These are phyloP conservation scores for Pichia paraexigua DNA, from an alignment of 805 yeast genomes.

Conservation along the genomic window DNA sequence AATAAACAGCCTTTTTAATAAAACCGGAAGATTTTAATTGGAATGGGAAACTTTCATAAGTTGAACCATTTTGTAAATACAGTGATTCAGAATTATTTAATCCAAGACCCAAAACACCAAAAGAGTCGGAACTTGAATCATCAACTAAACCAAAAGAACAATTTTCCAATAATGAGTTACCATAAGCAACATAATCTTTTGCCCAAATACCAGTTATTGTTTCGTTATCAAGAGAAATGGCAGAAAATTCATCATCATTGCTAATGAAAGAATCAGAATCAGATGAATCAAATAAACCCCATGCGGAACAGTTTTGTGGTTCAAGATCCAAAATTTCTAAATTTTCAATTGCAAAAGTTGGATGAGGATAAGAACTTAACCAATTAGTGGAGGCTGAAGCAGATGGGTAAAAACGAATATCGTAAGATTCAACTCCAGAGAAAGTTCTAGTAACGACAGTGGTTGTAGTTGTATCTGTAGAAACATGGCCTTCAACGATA, in stretches of 20 bases:
- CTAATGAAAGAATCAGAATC: slow-evolving; percentile 28
- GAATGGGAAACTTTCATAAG: slow-evolving; percentile 56
- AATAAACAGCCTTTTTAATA: slow-evolving; percentile 45
- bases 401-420: slow-evolving; percentile 8
- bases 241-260: slow-evolving; percentile 29
- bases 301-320: slow-evolving; percentile 26
- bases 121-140: slow-evolving; percentile 39
- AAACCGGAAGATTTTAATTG: slow-evolving; percentile 47
- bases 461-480: slow-evolving; percentile 3
- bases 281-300: slow-evolving; percentile 36
- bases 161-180: slow-evolving; percentile 35
- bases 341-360: slow-evolving; percentile 6
- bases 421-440: not conserved
- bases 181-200: slow-evolving; percentile 45
- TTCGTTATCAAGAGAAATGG: slow-evolving; percentile 36
- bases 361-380: slow-evolving; percentile 8
- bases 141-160: slow-evolving; percentile 66
- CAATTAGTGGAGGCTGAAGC: slow-evolving; percentile 2
- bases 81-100: slow-evolving; percentile 56
- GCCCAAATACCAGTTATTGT: slow-evolving; percentile 43
- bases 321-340: slow-evolving; percentile 8
- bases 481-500: slow-evolving; percentile 6
- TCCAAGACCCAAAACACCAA: slow-evolving; percentile 66
- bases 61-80: slow-evolving; percentile 11
- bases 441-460: not conserved